These are phyloP conservation scores for Daldinia decipiens DNA, from an alignment of 495 filamentous ascomycete species.

Conservation along the genomic window DNA sequence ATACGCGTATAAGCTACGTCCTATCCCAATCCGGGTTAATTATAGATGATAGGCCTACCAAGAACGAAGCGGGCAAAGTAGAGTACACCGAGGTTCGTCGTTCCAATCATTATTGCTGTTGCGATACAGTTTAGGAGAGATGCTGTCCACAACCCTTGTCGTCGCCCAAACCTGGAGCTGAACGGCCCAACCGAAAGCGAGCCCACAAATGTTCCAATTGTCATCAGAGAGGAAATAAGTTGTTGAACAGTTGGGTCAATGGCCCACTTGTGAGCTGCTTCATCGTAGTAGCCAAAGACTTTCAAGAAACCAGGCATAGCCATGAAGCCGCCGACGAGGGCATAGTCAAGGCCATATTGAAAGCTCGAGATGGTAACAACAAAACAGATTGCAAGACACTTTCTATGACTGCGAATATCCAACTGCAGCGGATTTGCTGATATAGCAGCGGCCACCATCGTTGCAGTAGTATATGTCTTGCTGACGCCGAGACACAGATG, in stretches of 20 bases:
- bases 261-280: slow-evolving; percentile 36
- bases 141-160: slow-evolving; percentile 54
- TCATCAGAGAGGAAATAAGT: slow-evolving; percentile 63
- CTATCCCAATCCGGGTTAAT: too few relatives aligned
- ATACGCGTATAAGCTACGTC: slow-evolving; percentile 2
- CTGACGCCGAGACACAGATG: not conserved
- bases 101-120: slow-evolving; percentile 61
- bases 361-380: slow-evolving; percentile 51
- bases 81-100: slow-evolving; percentile 56
- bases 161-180: slow-evolving; percentile 56
- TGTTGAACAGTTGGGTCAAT: slow-evolving; percentile 61
- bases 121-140: slow-evolving; percentile 55
- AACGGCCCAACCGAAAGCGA: slow-evolving; percentile 61
- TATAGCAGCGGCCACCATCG: slow-evolving; percentile 40
- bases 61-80: slow-evolving; percentile 61
- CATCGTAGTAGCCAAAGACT: slow-evolving; percentile 56
- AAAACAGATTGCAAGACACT: slow-evolving; percentile 51
- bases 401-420: slow-evolving; percentile 45
- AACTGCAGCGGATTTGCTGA: slow-evolving; percentile 48
- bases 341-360: slow-evolving; percentile 55
- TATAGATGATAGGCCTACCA: slow-evolving; percentile 37
- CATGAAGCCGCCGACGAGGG: slow-evolving; percentile 52
- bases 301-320: slow-evolving; percentile 60
- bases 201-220: slow-evolving; percentile 61
- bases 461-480: slow-evolving; percentile 10